Conservation (phyloP, 1,139 yeast species). For the Sugiyamaella novakii region DNA sequence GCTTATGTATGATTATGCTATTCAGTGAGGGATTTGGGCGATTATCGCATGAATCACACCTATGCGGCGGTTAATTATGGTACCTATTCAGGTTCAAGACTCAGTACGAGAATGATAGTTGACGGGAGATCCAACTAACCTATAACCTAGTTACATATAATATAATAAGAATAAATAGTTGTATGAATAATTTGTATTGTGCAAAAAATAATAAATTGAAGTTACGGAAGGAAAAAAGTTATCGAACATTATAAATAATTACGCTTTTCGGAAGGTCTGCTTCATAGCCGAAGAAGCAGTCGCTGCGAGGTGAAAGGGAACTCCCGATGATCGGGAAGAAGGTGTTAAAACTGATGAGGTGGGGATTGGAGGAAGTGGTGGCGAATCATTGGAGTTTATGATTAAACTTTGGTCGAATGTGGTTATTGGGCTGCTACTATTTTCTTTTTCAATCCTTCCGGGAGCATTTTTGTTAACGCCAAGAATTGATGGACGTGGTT, state of each 20-base stretch:
- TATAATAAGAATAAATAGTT: not conserved
- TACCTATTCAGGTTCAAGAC: too few species aligned
- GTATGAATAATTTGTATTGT: not conserved
- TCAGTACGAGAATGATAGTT: too few species aligned
- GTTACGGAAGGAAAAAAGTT: too few species aligned
- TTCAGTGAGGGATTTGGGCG: too few species aligned
- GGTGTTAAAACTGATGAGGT: slow-evolving; percentile 13
- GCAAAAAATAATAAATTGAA: not conserved
- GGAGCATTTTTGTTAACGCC: slow-evolving; percentile 26
- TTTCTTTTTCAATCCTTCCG: slow-evolving; percentile 30
- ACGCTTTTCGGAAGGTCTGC: too few species aligned
- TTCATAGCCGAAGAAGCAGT: slow-evolving; percentile 33
- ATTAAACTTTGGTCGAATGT: slow-evolving; percentile 8
- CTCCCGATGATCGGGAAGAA: slow-evolving; percentile 14
- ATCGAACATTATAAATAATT: too few species aligned
- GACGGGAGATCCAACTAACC: too few species aligned
- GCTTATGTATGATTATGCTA: too few species aligned
- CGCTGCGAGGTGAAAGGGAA: slow-evolving; percentile 24
- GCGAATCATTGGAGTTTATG: slow-evolving; percentile 2
- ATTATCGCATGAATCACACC: too few species aligned
- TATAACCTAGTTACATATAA: too few species aligned
- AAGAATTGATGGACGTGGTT: slow-evolving; percentile 22
- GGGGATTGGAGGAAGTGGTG: slow-evolving; percentile 7
- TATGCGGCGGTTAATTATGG: too few species aligned
- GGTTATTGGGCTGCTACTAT: slow-evolving; percentile 20